Conservation (phyloP, 2,329 filamentous ascomycete species). For the Mycosphaerella sp. region DNA sequence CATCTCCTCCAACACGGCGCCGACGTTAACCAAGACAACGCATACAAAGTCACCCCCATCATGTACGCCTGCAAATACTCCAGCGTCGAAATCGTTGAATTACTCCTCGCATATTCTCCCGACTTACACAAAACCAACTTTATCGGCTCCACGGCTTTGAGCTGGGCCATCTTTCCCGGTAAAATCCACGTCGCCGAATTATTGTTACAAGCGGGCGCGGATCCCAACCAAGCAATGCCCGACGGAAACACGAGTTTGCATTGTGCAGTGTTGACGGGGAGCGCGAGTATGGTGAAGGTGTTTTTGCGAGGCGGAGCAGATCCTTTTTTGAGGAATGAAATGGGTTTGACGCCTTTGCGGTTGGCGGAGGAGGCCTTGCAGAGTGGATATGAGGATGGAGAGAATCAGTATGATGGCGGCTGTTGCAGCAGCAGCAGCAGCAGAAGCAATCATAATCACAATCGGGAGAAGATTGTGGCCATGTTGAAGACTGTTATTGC, state of each 20-base stretch:
- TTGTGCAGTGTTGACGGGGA: slow-evolving; percentile 27
- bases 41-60: slow-evolving; percentile 29
- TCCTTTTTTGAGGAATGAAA: slow-evolving; percentile 22
- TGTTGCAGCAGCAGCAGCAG: too few species aligned
- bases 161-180: slow-evolving; percentile 29
- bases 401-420: background rate
- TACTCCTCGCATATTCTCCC: slow-evolving; percentile 26
- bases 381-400: background rate
- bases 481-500: slow-evolving; percentile 15
- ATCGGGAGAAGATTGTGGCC: slow-evolving; percentile 10
- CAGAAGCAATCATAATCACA: background rate
- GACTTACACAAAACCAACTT: slow-evolving; percentile 26
- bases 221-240: slow-evolving; percentile 24
- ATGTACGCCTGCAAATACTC: slow-evolving; percentile 33
- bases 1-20: slow-evolving; percentile 27
- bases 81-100: slow-evolving; percentile 21
- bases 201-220: slow-evolving; percentile 26
- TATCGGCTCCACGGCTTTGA: slow-evolving; percentile 29
- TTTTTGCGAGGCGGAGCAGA: slow-evolving; percentile 29
- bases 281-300: slow-evolving; percentile 21
- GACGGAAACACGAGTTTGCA: slow-evolving; percentile 30
- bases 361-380: slow-evolving; percentile 19
- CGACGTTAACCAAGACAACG: slow-evolving; percentile 27
- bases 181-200: slow-evolving; percentile 24
- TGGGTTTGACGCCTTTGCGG: slow-evolving; percentile 25